Evolutionary conservation across 257 asterid species (phyloP).

Genomic region (Ehretia macrophylla): DNA sequence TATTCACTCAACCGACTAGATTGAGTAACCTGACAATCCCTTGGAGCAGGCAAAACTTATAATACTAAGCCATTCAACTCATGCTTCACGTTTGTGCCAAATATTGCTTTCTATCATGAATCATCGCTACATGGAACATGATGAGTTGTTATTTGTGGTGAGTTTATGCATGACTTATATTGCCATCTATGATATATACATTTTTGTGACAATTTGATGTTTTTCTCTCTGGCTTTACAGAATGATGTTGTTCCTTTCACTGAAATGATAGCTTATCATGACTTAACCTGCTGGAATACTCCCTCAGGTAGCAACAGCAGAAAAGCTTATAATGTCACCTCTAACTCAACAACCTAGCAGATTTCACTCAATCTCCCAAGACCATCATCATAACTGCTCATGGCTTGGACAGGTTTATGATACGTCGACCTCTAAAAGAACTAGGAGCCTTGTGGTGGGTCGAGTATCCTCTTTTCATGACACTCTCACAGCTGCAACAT

Average conservation of each 20-base stretch:
- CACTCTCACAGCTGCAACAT: conserved; percentile 11
- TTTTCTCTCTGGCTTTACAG: not conserved
- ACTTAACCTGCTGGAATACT: not conserved
- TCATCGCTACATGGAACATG: too few relatives aligned
- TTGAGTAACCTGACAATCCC: too few relatives aligned
- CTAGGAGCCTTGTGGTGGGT: not conserved
- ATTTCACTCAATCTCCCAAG: not conserved
- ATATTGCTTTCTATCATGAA: too few relatives aligned
- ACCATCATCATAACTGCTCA: not conserved
- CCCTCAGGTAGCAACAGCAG: not conserved
- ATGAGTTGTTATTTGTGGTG: too few relatives aligned
- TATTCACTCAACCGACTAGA: too few relatives aligned
- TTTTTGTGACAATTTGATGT: too few relatives aligned
- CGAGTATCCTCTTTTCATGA: conserved; percentile 23
- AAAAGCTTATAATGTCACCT: not conserved
- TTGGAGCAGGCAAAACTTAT: too few relatives aligned
- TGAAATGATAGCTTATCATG: too few relatives aligned
- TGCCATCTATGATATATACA: too few relatives aligned
- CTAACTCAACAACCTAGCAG: not conserved
- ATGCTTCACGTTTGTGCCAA: too few relatives aligned
- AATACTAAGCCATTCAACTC: too few relatives aligned
- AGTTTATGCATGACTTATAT: too few relatives aligned
- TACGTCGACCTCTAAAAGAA: not conserved
- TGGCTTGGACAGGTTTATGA: not conserved
- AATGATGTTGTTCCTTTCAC: not conserved